Conservation (phyloP, 441 rosid species). For the Jatropha multifida region DNA sequence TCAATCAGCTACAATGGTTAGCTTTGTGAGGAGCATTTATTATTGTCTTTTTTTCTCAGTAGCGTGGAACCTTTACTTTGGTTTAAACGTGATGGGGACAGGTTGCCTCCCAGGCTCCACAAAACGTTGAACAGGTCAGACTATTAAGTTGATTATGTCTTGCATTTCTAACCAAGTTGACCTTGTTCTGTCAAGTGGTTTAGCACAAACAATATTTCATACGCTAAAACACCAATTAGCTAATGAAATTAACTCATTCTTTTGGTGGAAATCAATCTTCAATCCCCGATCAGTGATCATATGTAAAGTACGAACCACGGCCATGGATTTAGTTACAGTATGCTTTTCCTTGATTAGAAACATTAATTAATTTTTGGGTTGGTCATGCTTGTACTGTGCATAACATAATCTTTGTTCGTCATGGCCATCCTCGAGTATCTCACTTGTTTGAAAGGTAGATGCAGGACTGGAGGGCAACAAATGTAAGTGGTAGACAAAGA, state of each 20-base stretch:
- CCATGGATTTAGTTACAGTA: too few relatives aligned
- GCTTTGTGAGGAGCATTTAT: background rate
- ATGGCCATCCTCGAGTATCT: background rate
- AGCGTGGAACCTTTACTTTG: background rate
- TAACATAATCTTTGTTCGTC: too few relatives aligned
- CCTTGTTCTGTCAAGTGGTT: background rate
- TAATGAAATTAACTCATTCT: background rate
- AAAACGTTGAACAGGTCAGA: slow-evolving; percentile 34
- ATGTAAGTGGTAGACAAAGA: slow-evolving; percentile 41
- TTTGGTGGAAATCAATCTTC: too few relatives aligned
- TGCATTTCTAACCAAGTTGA: background rate
- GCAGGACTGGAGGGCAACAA: slow-evolving; percentile 7
- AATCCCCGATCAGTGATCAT: too few relatives aligned
- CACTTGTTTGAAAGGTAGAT: background rate
- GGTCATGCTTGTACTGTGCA: too few relatives aligned
- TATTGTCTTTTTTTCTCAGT: background rate
- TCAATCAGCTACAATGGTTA: background rate
- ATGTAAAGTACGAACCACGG: too few relatives aligned
- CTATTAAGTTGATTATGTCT: slow-evolving; percentile 17
- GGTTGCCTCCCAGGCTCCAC: background rate
- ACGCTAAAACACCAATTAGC: background rate
- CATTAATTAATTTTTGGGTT: too few relatives aligned
- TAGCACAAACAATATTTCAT: background rate
- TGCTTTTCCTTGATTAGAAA: background rate
- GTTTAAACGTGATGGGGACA: slow-evolving; percentile 19